Evolutionary conservation across 1,284 basidiomycete species (phyloP), one percentile per base, ranked within the genome.

Genomic region (Wolfiporia cocos): DNA sequence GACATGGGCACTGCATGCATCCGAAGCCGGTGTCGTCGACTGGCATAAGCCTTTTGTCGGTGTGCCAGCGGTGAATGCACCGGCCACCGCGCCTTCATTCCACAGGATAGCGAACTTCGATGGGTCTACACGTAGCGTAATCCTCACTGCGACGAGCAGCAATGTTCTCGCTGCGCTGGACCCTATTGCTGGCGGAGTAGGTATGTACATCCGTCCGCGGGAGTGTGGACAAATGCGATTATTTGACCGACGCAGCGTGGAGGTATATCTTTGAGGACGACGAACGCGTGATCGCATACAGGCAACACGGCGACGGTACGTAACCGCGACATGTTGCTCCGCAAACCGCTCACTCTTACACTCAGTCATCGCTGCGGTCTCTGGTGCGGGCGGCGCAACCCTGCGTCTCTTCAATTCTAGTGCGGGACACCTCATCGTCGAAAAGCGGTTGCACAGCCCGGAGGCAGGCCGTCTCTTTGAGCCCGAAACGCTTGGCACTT

Each of bases 41-140:
- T 94, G 91, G 92, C 76, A 94, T 65, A 84, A 79, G 50, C 63
- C 72, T 17, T 71, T 86, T 21, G 66, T 91, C 42, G 92, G 92
- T 18, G 69, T 83, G 6, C 86, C 89, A 1, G 61, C 81, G 9
- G 56, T 66, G 23, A 59, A 65, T n/a, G 67, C 73, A 5, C 56
- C 52, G 0, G 56, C 67, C 14, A 73, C 75, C 7, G 66, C 76
- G 6, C 86, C 85, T 1, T 55, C 64, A n/a, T 78, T 86, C 50
- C 75, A 75, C 52, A 58, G 66, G 37, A 62, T 69, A 23, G 54
- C 51, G 35, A 47, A 50, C 28, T 33, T 36, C 35, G 55, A 49
- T 41, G 64, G 51, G 28, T 63, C 52, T 43, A 69, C 66, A 37
- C 62, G 66, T 49, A 77, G 69, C 48, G 59, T 86, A 24, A 58